These are phyloP conservation scores for Scortechinia acanthostroma DNA, from an alignment of 2,329 filamentous ascomycete species.

Conservation along the genomic window DNA sequence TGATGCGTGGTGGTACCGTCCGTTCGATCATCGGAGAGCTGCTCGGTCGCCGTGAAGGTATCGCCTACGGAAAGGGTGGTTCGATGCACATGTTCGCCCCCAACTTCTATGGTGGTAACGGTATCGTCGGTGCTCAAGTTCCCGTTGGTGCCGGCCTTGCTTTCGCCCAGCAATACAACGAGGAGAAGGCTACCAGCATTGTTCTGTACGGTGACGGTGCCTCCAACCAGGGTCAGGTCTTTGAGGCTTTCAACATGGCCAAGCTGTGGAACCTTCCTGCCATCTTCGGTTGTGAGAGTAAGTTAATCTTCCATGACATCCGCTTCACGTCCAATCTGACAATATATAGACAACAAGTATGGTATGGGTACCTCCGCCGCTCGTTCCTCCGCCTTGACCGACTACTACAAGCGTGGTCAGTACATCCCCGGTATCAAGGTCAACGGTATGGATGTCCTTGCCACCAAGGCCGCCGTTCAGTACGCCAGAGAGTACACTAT, in stretches of 20 bases:
- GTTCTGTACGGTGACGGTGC: slow-evolving; percentile 96
- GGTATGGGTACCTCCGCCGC: slow-evolving; percentile 97
- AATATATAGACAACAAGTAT: slow-evolving; percentile 87
- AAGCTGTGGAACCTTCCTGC: slow-evolving; percentile 96
- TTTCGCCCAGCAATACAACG: slow-evolving; percentile 92
- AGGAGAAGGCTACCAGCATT: slow-evolving; percentile 77
- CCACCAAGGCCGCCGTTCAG: slow-evolving; percentile 90
- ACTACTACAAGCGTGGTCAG: slow-evolving; percentile 99
- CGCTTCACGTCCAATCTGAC: background rate
- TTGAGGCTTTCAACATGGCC: slow-evolving; percentile 99
- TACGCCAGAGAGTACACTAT: slow-evolving; percentile 85
- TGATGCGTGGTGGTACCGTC: slow-evolving; percentile 88
- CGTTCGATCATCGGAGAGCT: slow-evolving; percentile 94
- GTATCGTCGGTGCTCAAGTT: slow-evolving; percentile 97
- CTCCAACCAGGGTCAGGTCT: slow-evolving; percentile 98
- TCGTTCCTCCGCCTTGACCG: slow-evolving; percentile 89
- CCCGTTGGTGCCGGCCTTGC: slow-evolving; percentile 93
- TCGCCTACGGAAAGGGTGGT: slow-evolving; percentile 96
- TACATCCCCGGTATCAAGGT: slow-evolving; percentile 99
- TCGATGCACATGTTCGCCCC: slow-evolving; percentile 99
- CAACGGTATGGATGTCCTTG: slow-evolving; percentile 98
- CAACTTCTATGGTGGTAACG: slow-evolving; percentile 97
- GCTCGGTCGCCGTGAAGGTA: slow-evolving; percentile 88
- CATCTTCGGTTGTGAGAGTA: slow-evolving; percentile 97
- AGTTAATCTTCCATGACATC: slow-evolving; percentile 26